phyloP scores from a whole-genome alignment of 179 eudicot genomes.

The Camellia oleifera region DNA sequence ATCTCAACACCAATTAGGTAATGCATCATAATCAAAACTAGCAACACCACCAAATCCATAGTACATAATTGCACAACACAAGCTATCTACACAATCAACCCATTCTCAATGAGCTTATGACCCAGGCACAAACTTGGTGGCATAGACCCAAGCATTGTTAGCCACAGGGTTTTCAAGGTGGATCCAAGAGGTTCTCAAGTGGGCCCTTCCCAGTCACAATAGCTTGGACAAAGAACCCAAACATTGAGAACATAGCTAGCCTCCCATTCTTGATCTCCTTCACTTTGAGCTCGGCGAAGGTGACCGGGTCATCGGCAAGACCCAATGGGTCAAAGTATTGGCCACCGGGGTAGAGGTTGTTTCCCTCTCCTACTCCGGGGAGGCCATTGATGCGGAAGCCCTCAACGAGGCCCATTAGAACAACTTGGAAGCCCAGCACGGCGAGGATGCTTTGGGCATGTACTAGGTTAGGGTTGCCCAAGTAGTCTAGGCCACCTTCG shows the following conservation, averaged over 20 bases:
- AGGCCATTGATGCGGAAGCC: slow-evolving; percentile 86
- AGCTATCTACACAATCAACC: background rate
- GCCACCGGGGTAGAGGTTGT: slow-evolving; percentile 82
- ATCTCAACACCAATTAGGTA: background rate
- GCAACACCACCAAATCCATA: background rate
- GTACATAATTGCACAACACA: background rate
- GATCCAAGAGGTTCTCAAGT: slow-evolving; percentile 85
- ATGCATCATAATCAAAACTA: background rate
- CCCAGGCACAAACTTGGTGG: slow-evolving; percentile 91
- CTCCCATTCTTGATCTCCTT: slow-evolving; percentile 94
- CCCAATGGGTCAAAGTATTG: slow-evolving; percentile 88
- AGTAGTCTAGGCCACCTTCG: slow-evolving; percentile 84
- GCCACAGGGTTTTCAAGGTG: slow-evolving; percentile 95
- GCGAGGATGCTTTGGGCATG: slow-evolving; percentile 92
- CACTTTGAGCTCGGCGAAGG: slow-evolving; percentile 87
- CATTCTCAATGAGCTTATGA: slow-evolving; percentile 33
- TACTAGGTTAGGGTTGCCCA: slow-evolving; percentile 89
- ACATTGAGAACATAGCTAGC: slow-evolving; percentile 91
- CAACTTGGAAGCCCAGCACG: slow-evolving; percentile 68
- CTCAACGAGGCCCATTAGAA: slow-evolving; percentile 90
- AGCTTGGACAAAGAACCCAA: slow-evolving; percentile 91
- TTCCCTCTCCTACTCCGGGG: slow-evolving; percentile 78
- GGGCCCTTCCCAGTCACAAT: slow-evolving; percentile 90
- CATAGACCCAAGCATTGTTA: slow-evolving; percentile 94
- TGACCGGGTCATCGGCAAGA: slow-evolving; percentile 72